Conservation (phyloP, 2,329 filamentous ascomycete species). For the Fusarium torulosum region DNA sequence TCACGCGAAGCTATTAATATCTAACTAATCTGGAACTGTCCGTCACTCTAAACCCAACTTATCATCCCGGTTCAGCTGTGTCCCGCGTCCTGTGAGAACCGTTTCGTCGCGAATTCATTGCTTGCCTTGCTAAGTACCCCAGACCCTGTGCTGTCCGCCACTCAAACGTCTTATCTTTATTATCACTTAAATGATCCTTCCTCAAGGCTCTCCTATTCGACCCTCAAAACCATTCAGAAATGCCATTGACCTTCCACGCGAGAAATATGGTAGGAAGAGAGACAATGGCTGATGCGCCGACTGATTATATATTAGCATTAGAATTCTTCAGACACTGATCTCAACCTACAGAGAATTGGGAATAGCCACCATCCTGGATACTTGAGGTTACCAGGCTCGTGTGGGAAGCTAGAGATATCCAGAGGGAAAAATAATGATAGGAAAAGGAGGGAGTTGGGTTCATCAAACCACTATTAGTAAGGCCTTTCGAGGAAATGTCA, state of each 20-base stretch:
- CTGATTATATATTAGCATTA: background rate
- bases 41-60: too few species aligned
- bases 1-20: too few species aligned
- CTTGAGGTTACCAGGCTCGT: background rate
- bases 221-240: background rate
- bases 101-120: background rate
- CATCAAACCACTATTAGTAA: background rate
- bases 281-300: background rate
- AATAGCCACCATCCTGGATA: background rate
- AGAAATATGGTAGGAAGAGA: background rate
- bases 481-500: background rate
- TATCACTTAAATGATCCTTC: background rate
- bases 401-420: background rate
- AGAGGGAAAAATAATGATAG: background rate
- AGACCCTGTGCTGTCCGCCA: background rate
- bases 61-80: background rate
- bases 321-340: background rate
- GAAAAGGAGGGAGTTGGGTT: background rate
- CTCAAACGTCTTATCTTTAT: background rate
- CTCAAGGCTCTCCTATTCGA: background rate
- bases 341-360: background rate
- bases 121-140: background rate
- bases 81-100: background rate
- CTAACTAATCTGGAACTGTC: too few species aligned
- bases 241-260: background rate